Evolutionary conservation across 805 yeast genomes (phyloP).

Genomic region (Yamadazyma tumulicola): DNA sequence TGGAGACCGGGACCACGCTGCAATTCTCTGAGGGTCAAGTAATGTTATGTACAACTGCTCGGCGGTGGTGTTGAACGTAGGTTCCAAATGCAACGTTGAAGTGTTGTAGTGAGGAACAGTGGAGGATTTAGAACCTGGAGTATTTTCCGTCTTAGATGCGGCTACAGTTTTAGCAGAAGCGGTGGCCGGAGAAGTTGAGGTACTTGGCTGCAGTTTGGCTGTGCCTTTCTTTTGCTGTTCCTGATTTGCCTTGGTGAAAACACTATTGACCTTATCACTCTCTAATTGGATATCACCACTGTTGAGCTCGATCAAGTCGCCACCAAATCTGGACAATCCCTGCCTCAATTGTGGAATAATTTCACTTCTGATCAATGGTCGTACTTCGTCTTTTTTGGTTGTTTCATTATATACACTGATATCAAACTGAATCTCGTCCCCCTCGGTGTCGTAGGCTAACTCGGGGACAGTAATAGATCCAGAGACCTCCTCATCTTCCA

Average conservation of each 20-base stretch:
- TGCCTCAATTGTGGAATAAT: constrained; percentile 70
- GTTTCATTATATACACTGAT: constrained; percentile 60
- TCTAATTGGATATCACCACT: constrained; percentile 88
- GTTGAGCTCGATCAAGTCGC: constrained; percentile 68
- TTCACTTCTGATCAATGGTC: constrained; percentile 44
- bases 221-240: constrained; percentile 17
- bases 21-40: constrained; percentile 69
- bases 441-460: constrained; percentile 86
- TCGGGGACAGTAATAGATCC: constrained; percentile 89
- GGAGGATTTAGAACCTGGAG: constrained; percentile 7
- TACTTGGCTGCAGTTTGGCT: constrained; percentile 5
- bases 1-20: constrained; percentile 86
- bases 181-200: constrained; percentile 7
- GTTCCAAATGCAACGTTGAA: constrained; percentile 69
- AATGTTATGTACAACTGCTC: constrained; percentile 79
- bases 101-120: constrained; percentile 70
- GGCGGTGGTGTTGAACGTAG: constrained; percentile 83
- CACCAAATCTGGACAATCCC: constrained; percentile 63
- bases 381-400: constrained; percentile 46
- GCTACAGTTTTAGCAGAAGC: not conserved
- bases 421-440: constrained; percentile 82
- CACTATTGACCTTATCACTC: constrained; percentile 34
- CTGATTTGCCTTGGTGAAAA: constrained; percentile 51
- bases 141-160: constrained; percentile 7
- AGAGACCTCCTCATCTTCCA: constrained; percentile 36